Base-by-base conservation (phyloP, 2,329 filamentous ascomycete species). In the Plenodomus biglobosus region DNA sequence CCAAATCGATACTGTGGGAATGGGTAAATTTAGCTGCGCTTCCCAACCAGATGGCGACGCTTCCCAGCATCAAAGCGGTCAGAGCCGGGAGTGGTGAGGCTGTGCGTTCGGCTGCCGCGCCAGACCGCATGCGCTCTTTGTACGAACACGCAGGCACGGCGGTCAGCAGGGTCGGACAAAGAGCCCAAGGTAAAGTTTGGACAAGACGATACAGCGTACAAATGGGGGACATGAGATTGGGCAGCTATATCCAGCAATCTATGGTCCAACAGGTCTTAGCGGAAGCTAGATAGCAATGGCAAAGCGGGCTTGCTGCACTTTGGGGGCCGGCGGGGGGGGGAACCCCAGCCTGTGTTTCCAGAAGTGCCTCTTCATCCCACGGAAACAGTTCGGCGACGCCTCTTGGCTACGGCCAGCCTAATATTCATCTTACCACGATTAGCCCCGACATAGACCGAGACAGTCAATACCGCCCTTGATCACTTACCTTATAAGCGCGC, bases 321-420 rank as follows among this genome's bases (percentile, higher is more conserved):
- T 50, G 54, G 27, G 46, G 48, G 22, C 24, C 16, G 42, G 27
- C 24, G 19, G 42, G 27, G 42, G 46, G 35, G 24, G 32, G 39
- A 46, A 43, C 55, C 54, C 52, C 52, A 56, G 59, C 49, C 48
- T 38, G 47, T 42, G 48, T 17, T 40, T 42, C 20, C 22, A 35
- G 24, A 36, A 40, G 61, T 63, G 52, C 59, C 67, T 62, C 64
- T 62, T 59, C 66, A 70, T 71, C 68, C 68, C 68, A 71, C 68
- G 68, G 68, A 66, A 57, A 48, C 61, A 61, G 59, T 68, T 65
- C 64, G 68, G 66, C 65, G 63, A 62, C 64, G 64, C 56, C 62
- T 62, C 65, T 67, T 67, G 63, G 65, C 64, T 55, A 62, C 53
- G 59, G 56, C 59, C 53, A 66, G 55, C 52, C 64, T 63, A 61